Percentiles rank a stretch among this genome's conserved stretches.
These are phyloP conservation scores for Boletus tomentosulus DNA, from an alignment of 768 basidiomycete genomes.

Conservation along the genomic window DNA sequence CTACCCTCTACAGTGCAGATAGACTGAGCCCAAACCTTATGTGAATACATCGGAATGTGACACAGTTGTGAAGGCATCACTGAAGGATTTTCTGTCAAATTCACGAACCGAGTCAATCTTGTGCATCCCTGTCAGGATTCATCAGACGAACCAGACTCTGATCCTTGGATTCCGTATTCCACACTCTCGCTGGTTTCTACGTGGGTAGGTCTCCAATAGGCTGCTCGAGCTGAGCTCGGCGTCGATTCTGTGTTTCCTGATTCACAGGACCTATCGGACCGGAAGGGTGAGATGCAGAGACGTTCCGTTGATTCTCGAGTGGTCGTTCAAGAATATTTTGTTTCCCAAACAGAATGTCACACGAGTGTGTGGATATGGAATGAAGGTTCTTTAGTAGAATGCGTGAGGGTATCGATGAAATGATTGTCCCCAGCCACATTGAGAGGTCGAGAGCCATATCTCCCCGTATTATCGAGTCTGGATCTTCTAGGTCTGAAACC, in stretches of 20 bases:
- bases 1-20: background rate
- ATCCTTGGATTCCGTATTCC: conserved; percentile 15
- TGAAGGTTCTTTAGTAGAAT: conserved; percentile 2
- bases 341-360: conserved; percentile 3
- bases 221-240: conserved; percentile 1
- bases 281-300: conserved; percentile 6
- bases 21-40: background rate
- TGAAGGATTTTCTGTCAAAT: conserved; percentile 1
- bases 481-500: background rate
- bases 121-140: conserved; percentile 1
- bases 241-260: conserved; percentile 1
- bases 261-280: background rate
- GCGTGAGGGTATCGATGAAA: conserved; percentile 4
- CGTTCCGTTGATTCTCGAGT: background rate
- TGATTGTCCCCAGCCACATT: background rate
- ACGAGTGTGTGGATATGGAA: background rate
- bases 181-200: background rate
- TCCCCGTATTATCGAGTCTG: background rate
- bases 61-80: conserved; percentile 2
- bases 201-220: conserved; percentile 5
- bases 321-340: background rate
- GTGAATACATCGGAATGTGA: conserved; percentile 5
- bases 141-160: conserved; percentile 7
- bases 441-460: background rate
- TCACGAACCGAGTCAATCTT: background rate